Conservation (phyloP, 768 basidiomycete species). For the Mycena filopes region DNA sequence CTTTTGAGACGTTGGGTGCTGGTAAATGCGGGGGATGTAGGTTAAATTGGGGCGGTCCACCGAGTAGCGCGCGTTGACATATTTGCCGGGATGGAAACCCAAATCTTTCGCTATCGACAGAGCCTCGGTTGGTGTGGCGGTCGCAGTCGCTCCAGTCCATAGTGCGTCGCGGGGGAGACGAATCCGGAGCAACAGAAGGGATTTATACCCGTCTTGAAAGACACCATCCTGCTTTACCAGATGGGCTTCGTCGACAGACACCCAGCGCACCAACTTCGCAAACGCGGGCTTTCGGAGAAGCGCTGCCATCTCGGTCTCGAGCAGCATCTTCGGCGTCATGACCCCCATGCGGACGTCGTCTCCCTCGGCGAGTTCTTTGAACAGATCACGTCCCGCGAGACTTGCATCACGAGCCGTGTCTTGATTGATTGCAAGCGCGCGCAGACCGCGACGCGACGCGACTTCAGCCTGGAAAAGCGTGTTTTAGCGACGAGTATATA, state of each 20-base stretch:
- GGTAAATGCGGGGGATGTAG: conserved; percentile 15
- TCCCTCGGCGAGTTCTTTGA: conserved; percentile 1
- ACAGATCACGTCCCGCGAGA: conserved; percentile 4
- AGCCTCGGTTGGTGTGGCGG: not conserved
- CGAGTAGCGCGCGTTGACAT: not conserved
- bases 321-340: conserved; percentile 10
- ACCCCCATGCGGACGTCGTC: conserved; percentile 8
- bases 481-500: not conserved
- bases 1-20: not conserved
- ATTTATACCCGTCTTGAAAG: not conserved
- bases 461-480: not conserved
- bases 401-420: conserved; percentile 10
- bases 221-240: conserved; percentile 5
- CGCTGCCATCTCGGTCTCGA: conserved; percentile 1
- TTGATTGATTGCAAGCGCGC: conserved; percentile 10
- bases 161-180: not conserved
- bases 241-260: conserved; percentile 17
- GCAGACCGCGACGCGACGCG: conserved; percentile 3
- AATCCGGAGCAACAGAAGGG: not conserved
- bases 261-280: conserved; percentile 6
- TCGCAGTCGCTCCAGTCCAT: not conserved
- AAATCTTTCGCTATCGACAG: not conserved
- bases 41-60: conserved; percentile 15
- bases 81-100: not conserved
- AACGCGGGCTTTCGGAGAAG: conserved; percentile 8